These are phyloP conservation scores for Cladobotryum protrusum DNA, from an alignment of 2,329 filamentous ascomycete genomes.

Conservation along the genomic window DNA sequence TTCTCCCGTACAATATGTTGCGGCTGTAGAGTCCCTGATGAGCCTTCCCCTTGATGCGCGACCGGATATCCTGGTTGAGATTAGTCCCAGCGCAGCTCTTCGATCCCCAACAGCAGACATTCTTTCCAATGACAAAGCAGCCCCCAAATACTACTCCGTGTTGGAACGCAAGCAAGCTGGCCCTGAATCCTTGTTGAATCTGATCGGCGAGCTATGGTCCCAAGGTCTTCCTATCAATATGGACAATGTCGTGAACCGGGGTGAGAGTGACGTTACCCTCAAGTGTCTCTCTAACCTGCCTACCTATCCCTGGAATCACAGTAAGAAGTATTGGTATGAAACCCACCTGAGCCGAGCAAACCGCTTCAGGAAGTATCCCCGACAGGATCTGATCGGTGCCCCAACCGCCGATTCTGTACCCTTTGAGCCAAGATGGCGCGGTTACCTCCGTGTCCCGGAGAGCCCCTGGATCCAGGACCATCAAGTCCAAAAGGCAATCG, in stretches of 20 bases:
- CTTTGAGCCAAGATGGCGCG: constrained; percentile 43
- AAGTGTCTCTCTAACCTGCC: constrained; percentile 41
- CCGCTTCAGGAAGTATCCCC: constrained; percentile 38
- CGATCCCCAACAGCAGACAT: constrained; percentile 32
- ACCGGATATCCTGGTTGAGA: constrained; percentile 34
- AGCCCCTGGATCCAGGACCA: constrained; percentile 49
- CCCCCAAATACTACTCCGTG: constrained; percentile 19
- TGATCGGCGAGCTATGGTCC: constrained; percentile 33
- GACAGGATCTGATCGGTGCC: constrained; percentile 47
- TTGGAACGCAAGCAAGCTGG: constrained; percentile 23
- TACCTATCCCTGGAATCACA: constrained; percentile 50
- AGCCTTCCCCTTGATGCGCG: constrained; percentile 17
- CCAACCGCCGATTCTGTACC: constrained; percentile 38
- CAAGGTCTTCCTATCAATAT: constrained; percentile 28
- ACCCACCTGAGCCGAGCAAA: constrained; percentile 38
- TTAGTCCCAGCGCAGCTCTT: constrained; percentile 34
- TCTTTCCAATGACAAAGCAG: constrained; percentile 16
- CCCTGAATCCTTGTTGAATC: constrained; percentile 21
- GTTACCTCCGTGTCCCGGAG: constrained; percentile 42
- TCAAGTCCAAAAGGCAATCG: constrained; percentile 41
- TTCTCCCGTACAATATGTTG: constrained; percentile 37
- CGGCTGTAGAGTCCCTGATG: constrained; percentile 33
- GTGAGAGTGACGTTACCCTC: constrained; percentile 10
- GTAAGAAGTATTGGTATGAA: constrained; percentile 48
- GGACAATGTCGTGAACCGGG: constrained; percentile 21